Conservation (phyloP, 768 basidiomycete species). For the Pisolithus microcarpus region DNA sequence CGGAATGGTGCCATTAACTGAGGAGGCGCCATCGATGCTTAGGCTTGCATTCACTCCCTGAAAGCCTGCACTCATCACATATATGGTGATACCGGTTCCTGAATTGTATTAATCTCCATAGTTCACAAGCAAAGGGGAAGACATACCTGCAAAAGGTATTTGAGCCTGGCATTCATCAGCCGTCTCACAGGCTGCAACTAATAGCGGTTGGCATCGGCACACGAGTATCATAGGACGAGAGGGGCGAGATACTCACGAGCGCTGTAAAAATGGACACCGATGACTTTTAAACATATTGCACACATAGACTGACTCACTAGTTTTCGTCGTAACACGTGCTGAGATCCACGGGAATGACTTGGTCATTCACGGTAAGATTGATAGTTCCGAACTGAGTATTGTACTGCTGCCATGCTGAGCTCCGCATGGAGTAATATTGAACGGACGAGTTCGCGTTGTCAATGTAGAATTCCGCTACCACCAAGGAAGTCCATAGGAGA, state of each 20-base stretch:
- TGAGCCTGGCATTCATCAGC: neutral
- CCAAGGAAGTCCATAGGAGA: neutral
- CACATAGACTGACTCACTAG: neutral
- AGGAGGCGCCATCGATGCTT: neutral
- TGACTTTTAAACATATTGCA: neutral
- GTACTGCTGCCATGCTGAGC: neutral
- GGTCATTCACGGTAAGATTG: too few species aligned
- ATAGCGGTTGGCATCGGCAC: neutral
- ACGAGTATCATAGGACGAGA: neutral
- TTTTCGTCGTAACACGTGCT: neutral
- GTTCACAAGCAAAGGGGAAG: neutral
- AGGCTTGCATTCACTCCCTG: conserved; percentile 1
- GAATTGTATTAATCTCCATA: neutral
- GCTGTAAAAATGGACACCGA: neutral
- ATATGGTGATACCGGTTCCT: conserved; percentile 4
- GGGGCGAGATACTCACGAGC: neutral
- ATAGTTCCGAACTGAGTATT: neutral
- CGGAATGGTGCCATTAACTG: neutral
- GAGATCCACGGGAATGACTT: neutral
- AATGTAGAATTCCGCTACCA: neutral
- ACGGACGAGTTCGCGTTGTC: conserved; percentile 1
- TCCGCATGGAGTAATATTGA: neutral
- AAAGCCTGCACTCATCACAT: conserved; percentile 1
- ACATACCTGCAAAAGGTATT: neutral
- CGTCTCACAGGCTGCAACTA: neutral